Evolutionary conservation across 805 yeast genomes (phyloP), one percentile per base, ranked within the genome.

Genomic region (Lipomyces sp.): DNA sequence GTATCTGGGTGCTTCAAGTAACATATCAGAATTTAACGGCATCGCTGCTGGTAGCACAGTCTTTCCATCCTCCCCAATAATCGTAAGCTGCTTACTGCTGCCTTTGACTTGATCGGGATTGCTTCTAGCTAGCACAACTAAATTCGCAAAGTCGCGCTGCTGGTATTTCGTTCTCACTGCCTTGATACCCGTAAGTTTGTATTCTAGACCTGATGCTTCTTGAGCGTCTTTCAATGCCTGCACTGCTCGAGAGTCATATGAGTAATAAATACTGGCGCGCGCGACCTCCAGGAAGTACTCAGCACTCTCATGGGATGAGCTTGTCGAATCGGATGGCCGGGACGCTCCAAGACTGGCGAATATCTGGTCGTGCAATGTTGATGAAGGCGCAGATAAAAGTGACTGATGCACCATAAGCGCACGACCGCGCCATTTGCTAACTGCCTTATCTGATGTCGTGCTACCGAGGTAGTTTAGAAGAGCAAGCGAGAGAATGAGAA

Each of bases 141-240:
- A 83, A 51, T 91, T 86, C 0, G 97, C 84, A 33, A 88, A 84
- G n/a, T 87, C 85, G 42, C 81, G 82, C 58, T 83, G 82, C 78
- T 94, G 98, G 76, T 81, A 90, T 76, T 90, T 90, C 3, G 98
- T 94, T 74, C 95, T 83, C 75, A 87, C 89, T 8, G 97, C 97
- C 72, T 87, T 87, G 64, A 95, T 90, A 71, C 98, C 98, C 0
- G 98, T 90, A 57, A 94, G 78, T 0, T 88, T 84, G 70, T 88
- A 84, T 59, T 84, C 79, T 57, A 92, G 81, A 0, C 71, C 72
- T 18, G 66, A 63, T 5, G 78, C 75, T 32, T 61, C 59, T 2
- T 66, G 71, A 1, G 76, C 75, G 37, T 78, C 75, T n/a, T 73
- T 77, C 63, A 76, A 74, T 24, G 77, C 67, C 4, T 75, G 67